Evolutionary conservation across 2,329 filamentous ascomycete species (phyloP).

Genomic region (Fusarium sublunatum): DNA sequence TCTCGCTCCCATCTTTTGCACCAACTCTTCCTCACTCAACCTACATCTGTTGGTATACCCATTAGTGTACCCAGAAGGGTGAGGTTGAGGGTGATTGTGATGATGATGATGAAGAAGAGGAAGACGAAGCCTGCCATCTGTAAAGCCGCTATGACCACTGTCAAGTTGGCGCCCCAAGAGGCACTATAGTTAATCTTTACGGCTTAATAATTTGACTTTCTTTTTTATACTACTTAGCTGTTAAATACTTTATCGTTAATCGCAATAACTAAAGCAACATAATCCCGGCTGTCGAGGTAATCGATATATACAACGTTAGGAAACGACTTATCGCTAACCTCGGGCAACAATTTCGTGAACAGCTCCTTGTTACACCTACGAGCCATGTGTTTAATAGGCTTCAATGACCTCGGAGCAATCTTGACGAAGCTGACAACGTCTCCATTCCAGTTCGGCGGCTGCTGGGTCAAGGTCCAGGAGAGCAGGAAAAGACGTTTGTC

Average conservation of each 20-base stretch:
- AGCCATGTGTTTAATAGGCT: constrained; percentile 8
- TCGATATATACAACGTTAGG: constrained; percentile 23
- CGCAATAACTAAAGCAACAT: constrained; percentile 10
- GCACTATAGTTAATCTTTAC: no score
- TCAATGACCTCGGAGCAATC: not conserved
- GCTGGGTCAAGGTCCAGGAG: constrained; percentile 16
- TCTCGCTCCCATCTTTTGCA: no score
- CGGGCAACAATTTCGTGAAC: constrained; percentile 3
- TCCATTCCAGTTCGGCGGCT: constrained; percentile 3
- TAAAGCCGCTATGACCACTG: no score
- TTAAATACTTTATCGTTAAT: constrained; percentile 26
- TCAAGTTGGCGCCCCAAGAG: no score
- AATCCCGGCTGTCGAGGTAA: constrained; percentile 15
- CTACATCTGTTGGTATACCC: no score
- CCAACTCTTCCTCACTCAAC: no score
- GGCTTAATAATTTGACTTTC: no score
- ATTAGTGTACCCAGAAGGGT: no score
- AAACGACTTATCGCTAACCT: constrained; percentile 5
- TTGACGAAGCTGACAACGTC: constrained; percentile 5
- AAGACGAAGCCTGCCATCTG: no score
- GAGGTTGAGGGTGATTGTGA: no score
- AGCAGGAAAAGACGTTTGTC: constrained; percentile 14
- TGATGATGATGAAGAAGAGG: no score
- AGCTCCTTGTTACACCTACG: constrained; percentile 17
- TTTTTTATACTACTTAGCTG: not conserved